Evolutionary conservation across 2,329 filamentous ascomycete genomes (phyloP).

Genomic region (Aspergillus viridinutans): DNA sequence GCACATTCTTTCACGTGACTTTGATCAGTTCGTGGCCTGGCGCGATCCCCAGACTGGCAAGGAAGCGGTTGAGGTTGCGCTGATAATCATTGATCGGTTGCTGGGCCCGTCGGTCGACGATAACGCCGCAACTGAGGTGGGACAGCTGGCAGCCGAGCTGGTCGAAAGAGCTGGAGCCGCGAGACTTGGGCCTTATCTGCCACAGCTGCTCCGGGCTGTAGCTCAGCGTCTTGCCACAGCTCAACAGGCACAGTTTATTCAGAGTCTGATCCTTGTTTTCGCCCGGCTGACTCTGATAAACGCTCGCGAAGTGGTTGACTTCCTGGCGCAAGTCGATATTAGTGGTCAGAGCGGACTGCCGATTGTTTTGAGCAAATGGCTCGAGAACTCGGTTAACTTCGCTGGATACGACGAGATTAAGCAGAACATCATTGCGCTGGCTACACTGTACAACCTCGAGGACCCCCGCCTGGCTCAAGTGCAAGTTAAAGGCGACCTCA

Average conservation of each 20-base stretch:
- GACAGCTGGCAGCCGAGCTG: constrained; percentile 85
- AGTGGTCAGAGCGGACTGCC: constrained; percentile 72
- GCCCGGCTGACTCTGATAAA: constrained; percentile 81
- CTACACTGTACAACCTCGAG: constrained; percentile 83
- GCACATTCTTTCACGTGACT: constrained; percentile 84
- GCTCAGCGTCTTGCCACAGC: constrained; percentile 79
- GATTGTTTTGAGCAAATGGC: constrained; percentile 88
- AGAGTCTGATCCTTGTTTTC: constrained; percentile 93
- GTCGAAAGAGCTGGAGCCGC: constrained; percentile 94
- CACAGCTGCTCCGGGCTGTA: constrained; percentile 83
- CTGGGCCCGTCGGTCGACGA: constrained; percentile 82
- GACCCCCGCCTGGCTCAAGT: constrained; percentile 75
- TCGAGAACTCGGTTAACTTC: constrained; percentile 95
- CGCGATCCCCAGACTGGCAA: constrained; percentile 71
- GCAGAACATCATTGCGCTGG: constrained; percentile 91
- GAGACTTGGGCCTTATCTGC: constrained; percentile 81
- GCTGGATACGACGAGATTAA: constrained; percentile 97
- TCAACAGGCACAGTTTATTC: constrained; percentile 82
- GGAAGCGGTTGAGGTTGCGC: constrained; percentile 79
- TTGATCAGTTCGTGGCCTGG: constrained; percentile 85
- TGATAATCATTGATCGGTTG: constrained; percentile 88
- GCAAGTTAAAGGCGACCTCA: constrained; percentile 85
- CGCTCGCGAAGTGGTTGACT: constrained; percentile 84
- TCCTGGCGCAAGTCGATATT: constrained; percentile 80
- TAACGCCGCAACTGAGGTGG: constrained; percentile 91